Evolutionary conservation across 75 land plant genomes (phyloP).

Genomic region (Cunninghamia lanceolata): DNA sequence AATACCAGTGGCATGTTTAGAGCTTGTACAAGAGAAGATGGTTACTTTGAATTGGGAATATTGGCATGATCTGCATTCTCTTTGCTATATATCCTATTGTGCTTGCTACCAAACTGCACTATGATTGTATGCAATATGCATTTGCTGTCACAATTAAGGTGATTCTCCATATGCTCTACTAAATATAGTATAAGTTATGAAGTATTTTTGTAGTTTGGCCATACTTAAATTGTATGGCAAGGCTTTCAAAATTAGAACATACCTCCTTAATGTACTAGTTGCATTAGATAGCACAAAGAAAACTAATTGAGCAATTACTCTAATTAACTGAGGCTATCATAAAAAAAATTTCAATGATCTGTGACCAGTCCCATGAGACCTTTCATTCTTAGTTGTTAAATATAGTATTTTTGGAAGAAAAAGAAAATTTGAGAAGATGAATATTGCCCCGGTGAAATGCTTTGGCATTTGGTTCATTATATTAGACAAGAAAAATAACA

Average conservation of each 20-base stretch:
- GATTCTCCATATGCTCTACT: neutral
- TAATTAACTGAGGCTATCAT: neutral
- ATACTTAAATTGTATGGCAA: neutral
- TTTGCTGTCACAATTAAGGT: neutral
- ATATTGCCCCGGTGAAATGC: neutral
- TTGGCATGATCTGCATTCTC: slow-evolving; percentile 18
- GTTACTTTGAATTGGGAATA: slow-evolving; percentile 58
- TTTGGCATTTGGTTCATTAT: neutral
- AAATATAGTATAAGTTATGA: neutral
- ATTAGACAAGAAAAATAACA: neutral
- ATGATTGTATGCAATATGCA: neutral
- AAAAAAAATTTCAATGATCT: neutral
- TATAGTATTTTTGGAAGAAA: neutral
- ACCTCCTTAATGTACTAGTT: neutral
- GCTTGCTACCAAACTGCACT: too few species aligned
- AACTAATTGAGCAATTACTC: neutral
- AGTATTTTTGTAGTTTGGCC: neutral
- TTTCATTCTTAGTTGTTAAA: neutral
- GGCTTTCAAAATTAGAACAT: neutral
- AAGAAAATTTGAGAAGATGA: neutral
- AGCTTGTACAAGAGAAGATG: slow-evolving; percentile 80
- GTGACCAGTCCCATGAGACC: neutral
- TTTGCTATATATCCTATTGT: neutral
- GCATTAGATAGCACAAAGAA: neutral
- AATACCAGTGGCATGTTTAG: slow-evolving; percentile 94